Evolutionary conservation across 1,284 basidiomycete genomes (phyloP), one percentile per base, ranked within the genome.

Genomic region (Ustilago crameri): DNA sequence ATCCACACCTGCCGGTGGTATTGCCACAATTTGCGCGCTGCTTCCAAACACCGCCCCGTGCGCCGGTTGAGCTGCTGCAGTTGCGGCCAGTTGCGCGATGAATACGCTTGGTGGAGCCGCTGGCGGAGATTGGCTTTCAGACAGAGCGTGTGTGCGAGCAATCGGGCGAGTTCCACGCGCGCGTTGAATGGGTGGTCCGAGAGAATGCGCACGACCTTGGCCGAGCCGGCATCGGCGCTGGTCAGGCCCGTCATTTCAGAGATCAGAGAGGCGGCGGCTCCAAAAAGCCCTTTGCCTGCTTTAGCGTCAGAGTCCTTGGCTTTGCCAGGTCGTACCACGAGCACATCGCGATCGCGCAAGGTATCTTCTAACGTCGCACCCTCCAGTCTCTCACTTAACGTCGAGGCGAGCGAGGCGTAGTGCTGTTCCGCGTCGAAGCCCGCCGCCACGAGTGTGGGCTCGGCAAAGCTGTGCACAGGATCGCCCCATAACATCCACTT

Each of bases 401-500:
- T 20, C 9, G 49, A 45, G 9, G 68, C 67, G 7, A 78, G 44
- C 3, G 18, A 4, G 1, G 51, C 37, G 30, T 64, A 75, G 50
- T 79, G 72, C 47, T 34, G 17, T 46, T 77, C 74, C 27, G 68
- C 51, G 49, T 80, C 74, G 8, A 78, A 61, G 17, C 74, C 67
- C 3, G 50, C 46, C 1, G 72, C 66, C 5, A 59, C 61, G 8
- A 77, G 43, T 17, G 59, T 75, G 2, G 78, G 74, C 17, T 74
- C 67, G 50, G 78, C 75, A 37, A 74, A 75, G 27, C 67, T 62
- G 30, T 71, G 64, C 27, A 59, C 57, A 7, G 76, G 72, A 57
- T 75, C 75, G 59, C 82, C 76, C 84, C 84, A 84, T 4, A 84
- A 59, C 49, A 84, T 63, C 78, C 80, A 84, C 65, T 84, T 84